Conservation (phyloP, 306 rosid genomes). For the Boehmeria nivea region DNA sequence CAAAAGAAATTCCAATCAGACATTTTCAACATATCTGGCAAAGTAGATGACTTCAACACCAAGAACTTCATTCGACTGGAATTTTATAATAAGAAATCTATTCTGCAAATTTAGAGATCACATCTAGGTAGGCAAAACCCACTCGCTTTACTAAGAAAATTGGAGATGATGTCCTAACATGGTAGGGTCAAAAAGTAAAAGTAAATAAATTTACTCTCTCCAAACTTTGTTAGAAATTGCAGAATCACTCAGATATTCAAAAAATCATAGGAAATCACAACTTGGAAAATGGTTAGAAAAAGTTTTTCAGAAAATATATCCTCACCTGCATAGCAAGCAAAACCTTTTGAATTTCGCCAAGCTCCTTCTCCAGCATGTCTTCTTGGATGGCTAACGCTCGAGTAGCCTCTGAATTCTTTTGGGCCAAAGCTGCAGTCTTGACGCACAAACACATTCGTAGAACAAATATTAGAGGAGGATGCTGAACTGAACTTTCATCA, state of each 20-base stretch:
- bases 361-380: conserved; percentile 82
- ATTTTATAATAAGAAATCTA: too few relatives aligned
- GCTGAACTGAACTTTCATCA: not conserved
- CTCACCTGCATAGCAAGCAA: conserved; percentile 93
- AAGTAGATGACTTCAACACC: not conserved
- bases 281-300: not conserved
- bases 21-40: conserved; percentile 3
- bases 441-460: conserved; percentile 31
- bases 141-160: too few relatives aligned
- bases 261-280: not conserved
- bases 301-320: not conserved
- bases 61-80: not conserved
- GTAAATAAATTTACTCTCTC: too few relatives aligned
- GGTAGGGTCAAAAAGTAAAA: not conserved
- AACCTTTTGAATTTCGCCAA: conserved; percentile 80
- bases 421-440: conserved; percentile 79
- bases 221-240: too few relatives aligned
- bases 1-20: conserved; percentile 14
- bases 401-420: conserved; percentile 79
- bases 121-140: too few relatives aligned
- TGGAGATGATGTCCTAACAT: too few relatives aligned
- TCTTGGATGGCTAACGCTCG: conserved; percentile 69
- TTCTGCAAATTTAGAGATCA: too few relatives aligned
- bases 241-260: too few relatives aligned
- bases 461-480: not conserved